Conservation (phyloP, 2,329 filamentous ascomycete genomes). For the Trichoderma polysporum region DNA sequence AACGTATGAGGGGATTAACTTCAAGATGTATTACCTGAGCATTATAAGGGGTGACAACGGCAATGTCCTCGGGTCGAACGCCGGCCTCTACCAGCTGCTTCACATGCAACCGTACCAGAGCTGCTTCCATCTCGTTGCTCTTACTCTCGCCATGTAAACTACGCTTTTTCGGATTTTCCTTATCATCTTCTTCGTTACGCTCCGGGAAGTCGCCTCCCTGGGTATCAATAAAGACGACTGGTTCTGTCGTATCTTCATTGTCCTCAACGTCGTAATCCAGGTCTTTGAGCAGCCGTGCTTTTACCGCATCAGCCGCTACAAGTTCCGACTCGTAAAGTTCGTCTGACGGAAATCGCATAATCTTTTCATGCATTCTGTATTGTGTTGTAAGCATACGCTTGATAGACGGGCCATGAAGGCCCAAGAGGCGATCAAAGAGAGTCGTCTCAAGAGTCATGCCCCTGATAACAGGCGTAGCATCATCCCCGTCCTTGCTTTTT, state of each 20-base stretch:
- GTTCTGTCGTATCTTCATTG: constrained; percentile 83
- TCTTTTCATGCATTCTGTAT: constrained; percentile 95
- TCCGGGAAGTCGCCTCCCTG: constrained; percentile 92
- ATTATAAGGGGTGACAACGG: constrained; percentile 94
- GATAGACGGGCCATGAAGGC: constrained; percentile 76
- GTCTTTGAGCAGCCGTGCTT: constrained; percentile 70
- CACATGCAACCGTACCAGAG: constrained; percentile 77
- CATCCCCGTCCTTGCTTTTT: constrained; percentile 38
- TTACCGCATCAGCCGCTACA: constrained; percentile 77
- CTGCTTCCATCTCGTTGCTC: constrained; percentile 88
- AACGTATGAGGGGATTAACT: neutral
- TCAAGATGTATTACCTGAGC: constrained; percentile 65
- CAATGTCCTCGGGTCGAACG: constrained; percentile 79
- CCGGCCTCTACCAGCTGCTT: constrained; percentile 73
- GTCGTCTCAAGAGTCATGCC: constrained; percentile 77
- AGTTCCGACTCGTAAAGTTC: constrained; percentile 83
- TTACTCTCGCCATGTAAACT: constrained; percentile 64
- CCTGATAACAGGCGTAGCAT: constrained; percentile 43
- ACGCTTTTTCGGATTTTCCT: constrained; percentile 44
- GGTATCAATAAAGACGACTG: constrained; percentile 92
- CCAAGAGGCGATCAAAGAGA: constrained; percentile 84
- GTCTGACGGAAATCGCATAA: constrained; percentile 91
- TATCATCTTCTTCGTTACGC: constrained; percentile 71
- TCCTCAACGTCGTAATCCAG: constrained; percentile 75
- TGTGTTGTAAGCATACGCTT: constrained; percentile 96